Base-by-base conservation (phyloP, 305 asterid genomes). In the Rubia peregrina region DNA sequence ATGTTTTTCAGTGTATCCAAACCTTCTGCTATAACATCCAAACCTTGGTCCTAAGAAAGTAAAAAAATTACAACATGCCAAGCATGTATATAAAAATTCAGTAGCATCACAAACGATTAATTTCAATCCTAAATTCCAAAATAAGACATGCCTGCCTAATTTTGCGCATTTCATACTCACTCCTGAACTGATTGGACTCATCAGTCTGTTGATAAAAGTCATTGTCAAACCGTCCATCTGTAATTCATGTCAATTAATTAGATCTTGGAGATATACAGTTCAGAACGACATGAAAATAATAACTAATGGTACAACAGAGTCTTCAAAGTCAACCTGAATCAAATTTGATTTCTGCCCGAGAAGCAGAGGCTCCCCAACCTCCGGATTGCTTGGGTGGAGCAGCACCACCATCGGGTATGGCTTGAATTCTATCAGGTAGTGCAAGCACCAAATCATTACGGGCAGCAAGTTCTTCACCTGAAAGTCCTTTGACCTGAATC, bases 181-280 rank as follows among this genome's bases (percentile, higher is more conserved):
- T 90, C 83, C 81, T 86, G 83, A 89, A 93, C 73, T 86, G 81
- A 85, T 92, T 90, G 22, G 98, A 90, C 84, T 89, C 92, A 80
- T 92, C 98, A 75, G 95, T 87, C 77, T 85, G 95, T 87, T 93
- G 94, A 75, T 89, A 93, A 83, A 89, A 93, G 78, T 93, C 98
- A 77, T 75, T 76, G 73, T 89, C 95, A 69, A 90, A 93, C 77
- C 80, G 86, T 67, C 96, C 98, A 82, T 90, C 98, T 93, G 87
- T 68, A 81, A 70, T 61, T 59, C 77, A 78, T 72, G 26, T 48
- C 51, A 62, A 59, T n/a, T 63, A 63, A 4, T 62, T 10, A 59
- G 72, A 56, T 22, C 14, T 6, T 4, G 5, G 30, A 26, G 42
- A 14, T 8, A 57, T 10, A 40, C 0, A 69, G 24, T 8, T 24